Base-by-base conservation (phyloP, 768 basidiomycete genomes). In the Suillus plorans region DNA sequence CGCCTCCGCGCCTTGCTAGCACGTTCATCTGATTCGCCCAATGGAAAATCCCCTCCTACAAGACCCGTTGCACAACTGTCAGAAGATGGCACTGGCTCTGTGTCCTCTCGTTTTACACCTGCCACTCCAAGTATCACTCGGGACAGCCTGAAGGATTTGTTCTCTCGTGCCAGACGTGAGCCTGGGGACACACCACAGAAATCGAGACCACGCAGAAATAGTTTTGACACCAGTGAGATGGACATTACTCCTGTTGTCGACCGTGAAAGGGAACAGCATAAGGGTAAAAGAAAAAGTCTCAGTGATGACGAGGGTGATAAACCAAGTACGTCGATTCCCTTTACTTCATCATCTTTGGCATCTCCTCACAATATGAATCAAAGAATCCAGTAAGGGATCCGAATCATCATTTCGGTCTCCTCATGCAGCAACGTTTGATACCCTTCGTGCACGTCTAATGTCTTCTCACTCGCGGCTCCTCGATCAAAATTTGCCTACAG, bases 291-390 rank as follows among this genome's bases (percentile, higher is more conserved):
- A 44, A 81, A 78, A 68, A 90, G 87, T 70, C 65, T 87, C 68
- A 90, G 88, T 69, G 90, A 91, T 68, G 89, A 91, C 70, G 90
- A 90, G 70, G 73, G 77, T 3, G 89, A 88, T 42, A 81, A 81
- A 66, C 70, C 80, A 62, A 80, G 89, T 90, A 74, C 70, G 87
- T 69, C 22, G 1, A 53, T 61, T 25, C 45, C 41, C 22, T 58
- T 62, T 63, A 41, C 71, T 53, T 65, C 61, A 62, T 62, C 36
- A 50, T 63, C 45, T 50, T 56, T 36, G 18, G 18, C 56, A 25
- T 64, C n/a, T 58, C 61, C 61, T 53, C 9, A 28, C 57, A 69
- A 63, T 22, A 58, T 12, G n/a, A 56, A n/a, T 52, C 28, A 60
- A 60, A 76, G 74, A 70, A 66, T 69, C 66, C 37, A 62, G 61